phyloP scores from a whole-genome alignment of 2,329 filamentous ascomycete species.

The Xylaria sp. region DNA sequence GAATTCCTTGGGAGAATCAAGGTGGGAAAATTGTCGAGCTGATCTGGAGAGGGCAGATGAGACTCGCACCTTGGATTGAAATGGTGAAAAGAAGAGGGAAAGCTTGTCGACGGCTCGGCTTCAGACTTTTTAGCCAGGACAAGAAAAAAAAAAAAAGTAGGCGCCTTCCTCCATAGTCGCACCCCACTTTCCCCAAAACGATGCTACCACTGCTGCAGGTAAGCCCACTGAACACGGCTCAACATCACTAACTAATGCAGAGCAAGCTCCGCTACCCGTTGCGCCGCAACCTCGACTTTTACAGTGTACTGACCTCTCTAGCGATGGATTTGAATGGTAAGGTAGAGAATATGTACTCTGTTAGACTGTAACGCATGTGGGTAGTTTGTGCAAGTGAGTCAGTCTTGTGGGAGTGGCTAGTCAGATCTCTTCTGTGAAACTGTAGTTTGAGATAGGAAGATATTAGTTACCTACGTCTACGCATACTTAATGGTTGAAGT shows the following conservation, averaged over 20 bases:
- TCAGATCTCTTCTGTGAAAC: not conserved
- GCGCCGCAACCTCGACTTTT: slow-evolving; percentile 32
- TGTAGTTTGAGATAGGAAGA: no score
- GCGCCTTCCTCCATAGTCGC: slow-evolving; percentile 33
- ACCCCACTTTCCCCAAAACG: slow-evolving; percentile 44
- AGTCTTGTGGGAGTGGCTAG: not conserved
- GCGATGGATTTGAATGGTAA: not conserved
- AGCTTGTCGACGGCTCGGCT: slow-evolving; percentile 12
- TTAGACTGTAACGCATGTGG: not conserved
- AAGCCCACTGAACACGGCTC: slow-evolving; percentile 17
- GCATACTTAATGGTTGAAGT: no score
- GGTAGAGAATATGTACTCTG: no score
- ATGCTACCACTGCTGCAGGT: slow-evolving; percentile 40
- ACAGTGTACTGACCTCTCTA: not conserved
- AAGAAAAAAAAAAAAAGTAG: slow-evolving; percentile 40
- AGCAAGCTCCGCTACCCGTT: slow-evolving; percentile 27
- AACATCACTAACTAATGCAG: slow-evolving; percentile 33
- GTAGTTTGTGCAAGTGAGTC: not conserved
- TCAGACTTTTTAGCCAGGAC: slow-evolving; percentile 34
- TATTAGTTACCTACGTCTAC: no score
- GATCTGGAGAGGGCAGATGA: not conserved
- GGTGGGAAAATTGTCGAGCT: not conserved
- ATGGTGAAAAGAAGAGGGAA: slow-evolving; percentile 25
- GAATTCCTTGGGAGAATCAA: not conserved
- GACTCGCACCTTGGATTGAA: slow-evolving; percentile 10